These are phyloP conservation scores for Forsythia suspensa DNA, from an alignment of 257 asterid species.

Conservation along the genomic window DNA sequence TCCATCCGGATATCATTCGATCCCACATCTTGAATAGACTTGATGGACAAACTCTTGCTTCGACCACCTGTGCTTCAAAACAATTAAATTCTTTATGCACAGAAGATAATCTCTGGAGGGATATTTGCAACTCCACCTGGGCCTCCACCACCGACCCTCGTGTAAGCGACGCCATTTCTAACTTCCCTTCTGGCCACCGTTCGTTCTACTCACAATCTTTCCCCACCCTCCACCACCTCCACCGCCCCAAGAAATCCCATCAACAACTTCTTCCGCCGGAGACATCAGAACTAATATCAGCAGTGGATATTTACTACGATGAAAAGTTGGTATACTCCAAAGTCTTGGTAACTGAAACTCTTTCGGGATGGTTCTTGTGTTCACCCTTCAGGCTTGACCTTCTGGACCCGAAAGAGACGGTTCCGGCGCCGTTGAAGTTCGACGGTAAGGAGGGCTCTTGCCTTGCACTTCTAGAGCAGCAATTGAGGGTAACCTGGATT, in stretches of 20 bases:
- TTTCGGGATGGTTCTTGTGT: slow-evolving; percentile 44
- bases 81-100: slow-evolving; percentile 43
- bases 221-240: slow-evolving; percentile 38
- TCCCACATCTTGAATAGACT: slow-evolving; percentile 61
- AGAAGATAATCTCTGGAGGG: slow-evolving; percentile 57
- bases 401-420: slow-evolving; percentile 39
- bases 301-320: slow-evolving; percentile 63
- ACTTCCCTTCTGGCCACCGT: slow-evolving; percentile 63
- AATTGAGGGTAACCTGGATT: slow-evolving; percentile 69
- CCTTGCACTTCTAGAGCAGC: slow-evolving; percentile 28
- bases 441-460: slow-evolving; percentile 24
- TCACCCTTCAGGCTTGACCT: slow-evolving; percentile 67
- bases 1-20: slow-evolving; percentile 62
- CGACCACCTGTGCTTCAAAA: slow-evolving; percentile 50
- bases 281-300: slow-evolving; percentile 51
- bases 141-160: slow-evolving; percentile 60
- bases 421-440: slow-evolving; percentile 36
- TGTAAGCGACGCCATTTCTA: slow-evolving; percentile 32
- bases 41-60: slow-evolving; percentile 72
- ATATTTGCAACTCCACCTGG: slow-evolving; percentile 57
- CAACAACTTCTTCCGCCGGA: not conserved
- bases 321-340: slow-evolving; percentile 48
- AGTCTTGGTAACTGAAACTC: slow-evolving; percentile 42
- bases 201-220: slow-evolving; percentile 62
- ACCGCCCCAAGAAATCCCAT: not conserved